These are phyloP conservation scores for Populus hybrid DNA, from an alignment of 441 rosid species.

Conservation along the genomic window DNA sequence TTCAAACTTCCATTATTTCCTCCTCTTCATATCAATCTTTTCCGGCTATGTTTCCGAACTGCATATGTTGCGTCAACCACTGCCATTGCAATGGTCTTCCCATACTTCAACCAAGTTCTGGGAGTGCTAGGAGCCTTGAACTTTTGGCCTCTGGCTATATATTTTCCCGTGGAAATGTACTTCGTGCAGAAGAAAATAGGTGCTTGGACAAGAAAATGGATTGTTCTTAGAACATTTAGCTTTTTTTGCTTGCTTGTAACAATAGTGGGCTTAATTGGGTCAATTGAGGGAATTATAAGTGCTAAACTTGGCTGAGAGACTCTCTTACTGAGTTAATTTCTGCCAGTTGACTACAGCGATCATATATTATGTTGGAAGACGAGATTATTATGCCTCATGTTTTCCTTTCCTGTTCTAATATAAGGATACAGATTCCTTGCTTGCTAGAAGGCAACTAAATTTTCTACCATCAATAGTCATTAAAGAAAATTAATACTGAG, in stretches of 20 bases:
- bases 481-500: neutral
- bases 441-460: neutral
- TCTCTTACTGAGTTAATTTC: neutral
- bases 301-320: constrained; percentile 40
- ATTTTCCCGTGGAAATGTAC: constrained; percentile 87
- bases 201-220: constrained; percentile 65
- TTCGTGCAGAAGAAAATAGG: constrained; percentile 56
- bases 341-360: neutral
- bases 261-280: constrained; percentile 50
- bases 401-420: neutral
- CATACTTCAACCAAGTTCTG: constrained; percentile 75
- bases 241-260: constrained; percentile 46
- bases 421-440: neutral
- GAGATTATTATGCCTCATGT: neutral
- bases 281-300: constrained; percentile 46
- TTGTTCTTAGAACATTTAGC: constrained; percentile 61
- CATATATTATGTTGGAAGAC: neutral
- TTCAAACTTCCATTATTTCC: constrained; percentile 39
- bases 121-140: constrained; percentile 70
- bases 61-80: constrained; percentile 58
- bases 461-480: neutral
- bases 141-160: constrained; percentile 76
- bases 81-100: constrained; percentile 50
- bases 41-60: constrained; percentile 56
- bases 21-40: constrained; percentile 34